Conservation (phyloP, 768 basidiomycete genomes). For the Phaffia australis region DNA sequence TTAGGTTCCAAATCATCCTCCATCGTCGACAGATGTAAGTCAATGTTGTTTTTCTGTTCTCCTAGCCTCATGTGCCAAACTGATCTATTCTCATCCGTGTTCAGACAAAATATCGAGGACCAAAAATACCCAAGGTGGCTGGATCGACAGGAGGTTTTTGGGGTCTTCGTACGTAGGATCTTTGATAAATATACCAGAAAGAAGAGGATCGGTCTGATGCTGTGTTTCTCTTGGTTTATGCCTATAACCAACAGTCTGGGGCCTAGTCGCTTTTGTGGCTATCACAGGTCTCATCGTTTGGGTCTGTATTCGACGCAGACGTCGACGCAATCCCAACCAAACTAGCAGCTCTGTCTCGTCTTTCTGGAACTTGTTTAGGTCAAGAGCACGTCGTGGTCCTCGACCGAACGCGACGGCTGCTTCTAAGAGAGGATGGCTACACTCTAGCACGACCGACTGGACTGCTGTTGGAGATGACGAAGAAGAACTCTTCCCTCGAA, state of each 20-base stretch:
- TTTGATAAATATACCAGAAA: neutral
- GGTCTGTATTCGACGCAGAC: conserved; percentile 11
- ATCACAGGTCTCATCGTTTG: conserved; percentile 4
- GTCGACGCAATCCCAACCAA: neutral
- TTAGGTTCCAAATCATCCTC: conserved; percentile 3
- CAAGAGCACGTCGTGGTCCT: neutral
- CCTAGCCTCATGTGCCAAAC: neutral
- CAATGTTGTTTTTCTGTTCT: neutral
- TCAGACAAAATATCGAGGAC: conserved; percentile 16
- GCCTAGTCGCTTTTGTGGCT: neutral
- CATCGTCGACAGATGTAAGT: conserved; percentile 7
- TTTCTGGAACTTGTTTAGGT: conserved; percentile 4
- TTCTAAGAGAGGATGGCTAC: conserved; percentile 14
- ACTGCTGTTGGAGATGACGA: conserved; percentile 5
- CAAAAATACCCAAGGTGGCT: conserved; percentile 8
- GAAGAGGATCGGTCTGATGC: too few relatives aligned
- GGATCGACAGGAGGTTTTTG: conserved; percentile 17
- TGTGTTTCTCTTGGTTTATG: too few relatives aligned
- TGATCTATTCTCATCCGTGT: neutral
- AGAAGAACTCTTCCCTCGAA: neutral
- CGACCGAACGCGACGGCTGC: neutral
- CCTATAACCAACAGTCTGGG: neutral
- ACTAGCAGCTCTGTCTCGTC: neutral
- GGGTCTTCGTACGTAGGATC: conserved; percentile 7
- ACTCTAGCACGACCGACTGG: neutral